These are phyloP conservation scores for Amanita pseudoporphyria DNA, from an alignment of 768 basidiomycete genomes.

Conservation along the genomic window DNA sequence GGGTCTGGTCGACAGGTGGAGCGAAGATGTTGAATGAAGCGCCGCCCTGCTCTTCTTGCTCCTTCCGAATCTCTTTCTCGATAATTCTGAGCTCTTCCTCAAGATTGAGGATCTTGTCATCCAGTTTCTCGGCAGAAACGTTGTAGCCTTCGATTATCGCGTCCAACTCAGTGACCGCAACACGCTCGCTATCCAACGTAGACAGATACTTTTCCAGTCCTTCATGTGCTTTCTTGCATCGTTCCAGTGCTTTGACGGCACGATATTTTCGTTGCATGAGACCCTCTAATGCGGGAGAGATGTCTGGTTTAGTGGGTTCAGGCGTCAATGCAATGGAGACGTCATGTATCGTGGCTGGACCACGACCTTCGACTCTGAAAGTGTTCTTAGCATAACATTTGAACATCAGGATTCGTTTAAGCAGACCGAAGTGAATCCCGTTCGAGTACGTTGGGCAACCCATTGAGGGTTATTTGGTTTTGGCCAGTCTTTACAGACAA, in stretches of 20 bases:
- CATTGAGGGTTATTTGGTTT: conserved; percentile 30
- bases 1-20: background rate
- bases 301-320: conserved; percentile 11
- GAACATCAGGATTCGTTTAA: background rate
- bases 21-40: conserved; percentile 2
- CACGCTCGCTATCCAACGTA: conserved; percentile 23
- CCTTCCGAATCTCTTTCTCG: conserved; percentile 16
- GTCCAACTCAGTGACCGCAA: conserved; percentile 13
- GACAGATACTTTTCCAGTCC: conserved; percentile 26
- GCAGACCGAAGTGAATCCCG: conserved; percentile 29
- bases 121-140: conserved; percentile 22
- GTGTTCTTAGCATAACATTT: too few relatives aligned
- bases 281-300: conserved; percentile 18
- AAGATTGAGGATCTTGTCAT: conserved; percentile 21
- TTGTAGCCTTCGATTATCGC: conserved; percentile 25
- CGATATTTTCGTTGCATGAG: conserved; percentile 18
- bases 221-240: conserved; percentile 18
- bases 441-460: conserved; percentile 28
- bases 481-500: conserved; percentile 24
- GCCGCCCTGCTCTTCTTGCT: conserved; percentile 14
- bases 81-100: conserved; percentile 17
- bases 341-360: conserved; percentile 37
- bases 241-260: conserved; percentile 20
- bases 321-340: conserved; percentile 23
- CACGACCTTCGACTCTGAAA: conserved; percentile 34